These are phyloP conservation scores for Neurospora africana DNA, from an alignment of 495 filamentous ascomycete genomes.

Conservation along the genomic window DNA sequence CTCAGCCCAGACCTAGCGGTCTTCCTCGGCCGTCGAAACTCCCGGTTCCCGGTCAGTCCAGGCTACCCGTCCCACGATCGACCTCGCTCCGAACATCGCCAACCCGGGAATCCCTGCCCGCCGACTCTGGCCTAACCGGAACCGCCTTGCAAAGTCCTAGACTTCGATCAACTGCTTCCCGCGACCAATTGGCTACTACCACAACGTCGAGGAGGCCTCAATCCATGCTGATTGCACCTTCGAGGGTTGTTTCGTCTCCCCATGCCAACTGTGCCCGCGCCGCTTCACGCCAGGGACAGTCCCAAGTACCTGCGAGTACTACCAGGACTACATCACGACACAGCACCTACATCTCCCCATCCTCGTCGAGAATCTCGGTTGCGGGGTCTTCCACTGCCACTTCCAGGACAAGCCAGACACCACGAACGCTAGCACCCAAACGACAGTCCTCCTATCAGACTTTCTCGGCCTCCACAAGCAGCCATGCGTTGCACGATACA, in stretches of 20 bases:
- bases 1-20: conserved; percentile 12
- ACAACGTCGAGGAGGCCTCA: conserved; percentile 5
- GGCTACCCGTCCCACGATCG: conserved; percentile 20
- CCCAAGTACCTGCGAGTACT: background rate
- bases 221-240: background rate
- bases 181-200: conserved; percentile 27
- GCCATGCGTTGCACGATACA: background rate
- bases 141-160: conserved; percentile 25
- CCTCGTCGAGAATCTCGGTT: background rate
- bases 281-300: background rate
- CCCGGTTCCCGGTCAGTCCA: conserved; percentile 16
- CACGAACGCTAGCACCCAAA: background rate
- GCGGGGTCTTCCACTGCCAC: background rate
- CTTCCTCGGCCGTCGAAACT: conserved; percentile 21
- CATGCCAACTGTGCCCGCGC: conserved; percentile 3
- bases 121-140: background rate
- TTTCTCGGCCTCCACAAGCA: background rate
- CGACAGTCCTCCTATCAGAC: background rate
- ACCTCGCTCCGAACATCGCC: conserved; percentile 18
- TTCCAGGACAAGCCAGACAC: background rate
- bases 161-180: conserved; percentile 31
- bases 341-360: background rate
- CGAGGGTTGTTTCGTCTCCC: conserved; percentile 17
- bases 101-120: conserved; percentile 19
- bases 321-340: background rate